A percentile compares a stretch with the other conserved stretches of the same genome.
phyloP scores from a whole-genome alignment of 371 early-diverging fungal species.

The Umbelopsis sp. region DNA sequence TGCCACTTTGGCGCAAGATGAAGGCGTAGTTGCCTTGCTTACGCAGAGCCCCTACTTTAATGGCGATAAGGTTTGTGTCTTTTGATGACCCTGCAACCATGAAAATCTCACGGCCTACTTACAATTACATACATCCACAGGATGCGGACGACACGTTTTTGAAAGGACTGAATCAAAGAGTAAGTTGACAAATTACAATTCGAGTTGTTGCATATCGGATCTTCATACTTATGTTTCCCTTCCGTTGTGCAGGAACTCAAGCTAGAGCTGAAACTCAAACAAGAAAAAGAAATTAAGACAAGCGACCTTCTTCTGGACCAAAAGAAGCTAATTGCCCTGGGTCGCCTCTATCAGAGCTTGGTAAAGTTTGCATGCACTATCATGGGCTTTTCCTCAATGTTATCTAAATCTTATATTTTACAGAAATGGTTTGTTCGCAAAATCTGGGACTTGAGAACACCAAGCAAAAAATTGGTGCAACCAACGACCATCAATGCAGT shows the following conservation, averaged over 20 bases:
- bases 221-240: not conserved
- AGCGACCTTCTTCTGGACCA: constrained; percentile 86
- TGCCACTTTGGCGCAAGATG: constrained; percentile 84
- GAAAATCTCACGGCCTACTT: too few species aligned
- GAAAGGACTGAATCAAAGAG: constrained; percentile 48
- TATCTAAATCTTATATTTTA: not conserved
- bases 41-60: constrained; percentile 66
- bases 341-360: constrained; percentile 80
- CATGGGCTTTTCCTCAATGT: not conserved
- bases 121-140: constrained; percentile 23
- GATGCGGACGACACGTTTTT: constrained; percentile 38
- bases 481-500: constrained; percentile 28
- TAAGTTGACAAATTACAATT: constrained; percentile 19
- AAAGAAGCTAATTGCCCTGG: constrained; percentile 74
- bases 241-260: constrained; percentile 66
- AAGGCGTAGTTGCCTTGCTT: constrained; percentile 67
- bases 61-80: constrained; percentile 41
- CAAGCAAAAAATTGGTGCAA: constrained; percentile 21
- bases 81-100: not conserved
- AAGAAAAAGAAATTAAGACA: constrained; percentile 74
- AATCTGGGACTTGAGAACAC: constrained; percentile 61
- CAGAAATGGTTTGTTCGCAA: constrained; percentile 80
- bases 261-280: constrained; percentile 78
- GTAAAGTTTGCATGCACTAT: constrained; percentile 49
- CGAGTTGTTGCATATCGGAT: not conserved